Conservation (phyloP, 108 stramenopile genomes). For the Fragilaria crotonensis region DNA sequence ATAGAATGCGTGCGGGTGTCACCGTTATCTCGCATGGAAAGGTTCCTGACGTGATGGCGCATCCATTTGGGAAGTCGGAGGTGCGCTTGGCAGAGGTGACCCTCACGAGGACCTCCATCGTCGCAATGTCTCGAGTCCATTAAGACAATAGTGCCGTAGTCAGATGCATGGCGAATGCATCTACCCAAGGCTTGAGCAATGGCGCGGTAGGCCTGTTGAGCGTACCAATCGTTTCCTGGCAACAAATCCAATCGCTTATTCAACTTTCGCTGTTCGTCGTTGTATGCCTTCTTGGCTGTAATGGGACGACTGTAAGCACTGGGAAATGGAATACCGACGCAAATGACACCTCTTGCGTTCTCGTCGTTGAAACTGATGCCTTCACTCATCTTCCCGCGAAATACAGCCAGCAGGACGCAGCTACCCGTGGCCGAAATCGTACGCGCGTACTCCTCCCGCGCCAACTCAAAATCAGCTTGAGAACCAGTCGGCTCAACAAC, state of each 20-base stretch:
- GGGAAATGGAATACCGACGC: slow-evolving; percentile 71
- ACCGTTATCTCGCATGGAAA: slow-evolving; percentile 25
- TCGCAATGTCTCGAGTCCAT: slow-evolving; percentile 78
- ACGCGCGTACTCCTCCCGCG: slow-evolving; percentile 38
- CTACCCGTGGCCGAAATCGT: slow-evolving; percentile 35
- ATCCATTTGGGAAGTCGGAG: slow-evolving; percentile 76
- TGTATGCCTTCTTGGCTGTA: slow-evolving; percentile 68
- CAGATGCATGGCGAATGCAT: slow-evolving; percentile 82
- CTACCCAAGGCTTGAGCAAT: slow-evolving; percentile 85
- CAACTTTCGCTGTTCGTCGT: slow-evolving; percentile 62
- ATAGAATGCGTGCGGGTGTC: slow-evolving; percentile 19
- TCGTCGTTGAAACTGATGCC: slow-evolving; percentile 84
- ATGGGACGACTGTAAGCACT: slow-evolving; percentile 32
- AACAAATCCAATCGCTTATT: slow-evolving; percentile 45
- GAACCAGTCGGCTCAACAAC: slow-evolving; percentile 58
- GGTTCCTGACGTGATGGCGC: slow-evolving; percentile 46
- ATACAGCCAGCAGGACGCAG: slow-evolving; percentile 80
- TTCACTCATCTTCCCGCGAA: slow-evolving; percentile 80
- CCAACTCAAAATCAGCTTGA: slow-evolving; percentile 58
- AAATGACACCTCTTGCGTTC: slow-evolving; percentile 71
- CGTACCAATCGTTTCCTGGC: slow-evolving; percentile 82
- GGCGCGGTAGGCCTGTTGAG: slow-evolving; percentile 86
- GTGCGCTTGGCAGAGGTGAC: slow-evolving; percentile 37
- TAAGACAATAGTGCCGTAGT: slow-evolving; percentile 83
- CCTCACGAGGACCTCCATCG: slow-evolving; percentile 48